Evolutionary conservation across 2,329 filamentous ascomycete species (phyloP).

Genomic region (Clarireedia paspali): DNA sequence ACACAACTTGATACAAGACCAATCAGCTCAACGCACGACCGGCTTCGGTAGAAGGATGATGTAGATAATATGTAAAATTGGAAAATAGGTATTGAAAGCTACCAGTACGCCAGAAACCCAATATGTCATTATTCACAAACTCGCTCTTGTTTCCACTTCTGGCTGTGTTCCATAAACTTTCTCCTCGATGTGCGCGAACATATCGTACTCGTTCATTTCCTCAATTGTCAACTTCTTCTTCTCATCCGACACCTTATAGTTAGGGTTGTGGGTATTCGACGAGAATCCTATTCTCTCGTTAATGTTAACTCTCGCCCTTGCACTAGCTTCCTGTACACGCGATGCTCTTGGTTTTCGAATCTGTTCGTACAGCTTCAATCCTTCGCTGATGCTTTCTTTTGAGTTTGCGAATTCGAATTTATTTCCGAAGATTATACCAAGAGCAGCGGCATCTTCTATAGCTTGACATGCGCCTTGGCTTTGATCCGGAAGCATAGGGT

Average conservation of each 20-base stretch:
- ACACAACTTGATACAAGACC: too few relatives aligned
- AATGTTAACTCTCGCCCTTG: conserved; percentile 51
- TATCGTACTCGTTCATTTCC: conserved; percentile 59
- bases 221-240: conserved; percentile 56
- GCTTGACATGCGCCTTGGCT: conserved; percentile 51
- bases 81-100: neutral
- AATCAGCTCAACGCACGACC: too few relatives aligned
- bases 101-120: neutral
- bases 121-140: neutral
- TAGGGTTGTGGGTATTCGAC: conserved; percentile 30
- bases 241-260: conserved; percentile 53
- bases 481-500: conserved; percentile 63
- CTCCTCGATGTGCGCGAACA: conserved; percentile 45
- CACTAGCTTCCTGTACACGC: conserved; percentile 46
- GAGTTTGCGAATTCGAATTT: conserved; percentile 5
- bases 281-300: conserved; percentile 42
- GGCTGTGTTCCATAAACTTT: neutral
- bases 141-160: conserved; percentile 4
- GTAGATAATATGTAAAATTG: neutral
- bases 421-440: conserved; percentile 28
- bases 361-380: conserved; percentile 35
- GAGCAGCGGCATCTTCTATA: conserved; percentile 32
- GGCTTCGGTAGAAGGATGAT: neutral
- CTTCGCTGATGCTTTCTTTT: conserved; percentile 33
- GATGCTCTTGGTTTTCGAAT: conserved; percentile 46